Evolutionary conservation across 108 stramenopile species (phyloP), one percentile per base, ranked within the genome.

Genomic region (Epithemia pelagica): DNA sequence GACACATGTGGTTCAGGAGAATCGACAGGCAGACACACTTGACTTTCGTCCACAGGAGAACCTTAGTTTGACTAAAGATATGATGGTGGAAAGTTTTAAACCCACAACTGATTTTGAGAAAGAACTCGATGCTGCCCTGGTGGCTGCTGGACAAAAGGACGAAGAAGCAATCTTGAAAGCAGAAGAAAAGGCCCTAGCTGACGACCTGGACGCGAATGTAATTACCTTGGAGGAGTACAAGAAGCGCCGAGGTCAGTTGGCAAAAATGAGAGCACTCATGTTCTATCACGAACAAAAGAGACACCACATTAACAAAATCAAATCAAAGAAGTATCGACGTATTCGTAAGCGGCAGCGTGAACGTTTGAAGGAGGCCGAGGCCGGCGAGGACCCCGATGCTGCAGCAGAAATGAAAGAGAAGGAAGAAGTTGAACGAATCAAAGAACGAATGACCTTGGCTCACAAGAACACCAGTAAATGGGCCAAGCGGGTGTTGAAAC

Each of bases 261-360:
- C 96, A 24, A 96, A 96, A 70, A 82, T 99, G 70, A 76, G 95
- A 58, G 95, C 96, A 29, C 85, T 99, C 59, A 85, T 99, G 90
- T 99, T 98, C 70, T 99, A 99, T 78, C 95, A 97, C 64, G 96
- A 99, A 74, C 89, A 95, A 72, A 99, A 98, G 67, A 85, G 92
- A 24, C 92, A 95, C 67, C 95, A 95, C n/a, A 92, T 97, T 58
- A 99, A 99, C 77, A 98, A 98, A 77, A 99, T 98, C 78, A 99
- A 99, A 72, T 95, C 94, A 7, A 98, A 98, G 68, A 96, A 92
- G 74, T 97, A 95, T 69, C 83, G 94, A n/a, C 85, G 91, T 31
- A 94, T 96, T 56, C 87, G 92, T 21, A 98, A 96, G 79, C 80
- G 85, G 68, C 86, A 90, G 68, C 74, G 86, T 24, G 89, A 88